Conservation (phyloP, 2,329 filamentous ascomycete genomes). For the Coniochaeta sp. region DNA sequence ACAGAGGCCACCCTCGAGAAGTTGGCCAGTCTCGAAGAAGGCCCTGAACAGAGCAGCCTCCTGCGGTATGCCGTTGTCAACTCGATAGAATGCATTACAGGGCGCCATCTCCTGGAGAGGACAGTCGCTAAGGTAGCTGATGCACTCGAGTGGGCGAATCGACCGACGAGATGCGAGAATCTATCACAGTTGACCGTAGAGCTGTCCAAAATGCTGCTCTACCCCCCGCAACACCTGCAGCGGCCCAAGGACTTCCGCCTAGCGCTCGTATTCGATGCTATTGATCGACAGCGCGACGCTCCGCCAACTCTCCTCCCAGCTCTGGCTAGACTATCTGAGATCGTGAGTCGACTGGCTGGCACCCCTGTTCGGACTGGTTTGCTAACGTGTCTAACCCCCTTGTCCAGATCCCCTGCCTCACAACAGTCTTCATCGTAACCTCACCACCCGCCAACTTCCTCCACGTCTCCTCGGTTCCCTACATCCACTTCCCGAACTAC, state of each 20-base stretch:
- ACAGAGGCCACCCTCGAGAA: conserved; percentile 52
- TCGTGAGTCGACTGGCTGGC: conserved; percentile 42
- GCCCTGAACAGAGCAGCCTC: conserved; percentile 39
- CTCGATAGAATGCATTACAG: conserved; percentile 70
- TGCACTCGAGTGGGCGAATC: conserved; percentile 39
- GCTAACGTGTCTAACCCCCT: background rate
- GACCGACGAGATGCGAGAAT: conserved; percentile 66
- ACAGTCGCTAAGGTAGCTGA: conserved; percentile 53
- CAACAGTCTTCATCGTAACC: conserved; percentile 69
- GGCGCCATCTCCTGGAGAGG: conserved; percentile 69
- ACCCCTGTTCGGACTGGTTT: background rate
- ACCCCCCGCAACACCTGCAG: conserved; percentile 17
- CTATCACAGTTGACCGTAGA: conserved; percentile 70
- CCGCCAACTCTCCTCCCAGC: conserved; percentile 73
- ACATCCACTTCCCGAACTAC: conserved; percentile 81
- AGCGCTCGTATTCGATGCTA: conserved; percentile 78
- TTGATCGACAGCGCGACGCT: conserved; percentile 78
- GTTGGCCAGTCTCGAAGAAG: conserved; percentile 19
- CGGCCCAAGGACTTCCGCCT: conserved; percentile 47
- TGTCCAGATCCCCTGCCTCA: conserved; percentile 67
- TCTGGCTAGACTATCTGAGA: conserved; percentile 72
- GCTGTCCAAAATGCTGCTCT: conserved; percentile 56
- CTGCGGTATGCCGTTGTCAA: conserved; percentile 56
- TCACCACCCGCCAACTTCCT: conserved; percentile 63
- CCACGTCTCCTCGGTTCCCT: conserved; percentile 61